These are phyloP conservation scores for Magnaporthiopsis poae DNA, from an alignment of 2,329 filamentous ascomycete genomes.

Conservation along the genomic window DNA sequence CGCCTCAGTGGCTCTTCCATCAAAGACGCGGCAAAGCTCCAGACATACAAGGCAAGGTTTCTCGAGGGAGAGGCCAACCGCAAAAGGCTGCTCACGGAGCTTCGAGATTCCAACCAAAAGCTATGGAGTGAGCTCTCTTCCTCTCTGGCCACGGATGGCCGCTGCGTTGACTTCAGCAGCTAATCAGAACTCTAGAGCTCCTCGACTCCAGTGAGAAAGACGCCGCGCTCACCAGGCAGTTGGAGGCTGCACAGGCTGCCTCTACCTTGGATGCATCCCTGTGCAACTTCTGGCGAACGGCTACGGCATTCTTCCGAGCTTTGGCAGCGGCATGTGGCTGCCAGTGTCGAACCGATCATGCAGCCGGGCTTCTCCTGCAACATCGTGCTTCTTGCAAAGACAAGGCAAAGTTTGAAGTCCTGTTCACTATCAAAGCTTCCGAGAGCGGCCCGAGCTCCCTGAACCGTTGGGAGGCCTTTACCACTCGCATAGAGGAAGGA, in stretches of 20 bases:
- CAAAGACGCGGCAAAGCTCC: not conserved
- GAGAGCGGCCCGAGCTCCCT: not conserved
- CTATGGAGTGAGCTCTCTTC: not conserved
- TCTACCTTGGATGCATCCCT: not conserved
- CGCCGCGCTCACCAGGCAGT: not conserved
- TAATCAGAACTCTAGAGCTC: not conserved
- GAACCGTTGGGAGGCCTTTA: not conserved
- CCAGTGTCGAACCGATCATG: not conserved
- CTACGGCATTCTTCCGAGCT: not conserved
- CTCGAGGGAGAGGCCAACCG: not conserved
- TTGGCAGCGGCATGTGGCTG: not conserved
- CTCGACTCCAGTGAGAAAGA: slow-evolving; percentile 1
- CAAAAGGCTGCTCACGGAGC: not conserved
- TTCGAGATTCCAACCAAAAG: not conserved
- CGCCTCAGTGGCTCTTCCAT: not conserved
- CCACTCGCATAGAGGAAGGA: not conserved
- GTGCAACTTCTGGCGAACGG: not conserved
- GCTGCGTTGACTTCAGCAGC: too few relatives aligned
- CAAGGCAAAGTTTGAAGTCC: not conserved
- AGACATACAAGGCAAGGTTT: not conserved
- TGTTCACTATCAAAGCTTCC: not conserved
- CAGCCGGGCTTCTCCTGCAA: not conserved
- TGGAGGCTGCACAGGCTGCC: not conserved
- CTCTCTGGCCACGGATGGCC: not conserved
- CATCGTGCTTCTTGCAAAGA: not conserved